Base-by-base conservation (phyloP, 768 basidiomycete genomes). In the Mycena galopus region DNA sequence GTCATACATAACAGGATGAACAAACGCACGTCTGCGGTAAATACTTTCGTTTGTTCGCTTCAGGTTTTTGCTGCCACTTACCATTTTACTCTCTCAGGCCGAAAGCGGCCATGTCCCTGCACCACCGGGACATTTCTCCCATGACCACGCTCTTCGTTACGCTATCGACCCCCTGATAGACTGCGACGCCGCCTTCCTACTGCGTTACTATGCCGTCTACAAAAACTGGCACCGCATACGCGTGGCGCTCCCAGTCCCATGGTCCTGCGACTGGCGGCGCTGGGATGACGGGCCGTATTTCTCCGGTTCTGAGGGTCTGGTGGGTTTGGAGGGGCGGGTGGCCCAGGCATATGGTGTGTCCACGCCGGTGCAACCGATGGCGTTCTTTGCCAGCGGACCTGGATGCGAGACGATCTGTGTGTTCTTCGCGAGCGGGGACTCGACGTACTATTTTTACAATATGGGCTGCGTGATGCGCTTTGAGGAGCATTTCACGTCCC, bases 121-220 rank as follows among this genome's bases (percentile, higher is more conserved):
- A 9, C n/a, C 47, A 12, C 47, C 47, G 47, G 47, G 47, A 50
- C 32, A 56, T 30, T 30, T 56, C 55, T 56, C 55, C 29, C 55
- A 56, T 30, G 27, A 56, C 32, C 55, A 56, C 17, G 55, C 55
- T 29, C 55, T 56, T 29, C 55, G 55, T 30, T 56, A 56, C 55
- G 17, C 14, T n/a, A n/a, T n/a, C 55, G 55, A 32, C 55, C 55
- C 55, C 29, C 29, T 30, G 29, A 29, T 16, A 29, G 14, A 30
- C 32, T 30, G 30, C 17, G 55, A 30, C 29, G 4, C 55, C 55
- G 17, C 27, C 4, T 56, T 56, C 30, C 30, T 56, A 29, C 29
- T 29, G 17, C 27, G 9, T 16, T 56, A 56, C 30, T 32, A 30
- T 19, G 29, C 55, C 29, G 29, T 19, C 27, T 32, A 56, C 29